These are phyloP conservation scores for Vitis amurensis DNA, from an alignment of 164 flowering plant species.

Conservation along the genomic window DNA sequence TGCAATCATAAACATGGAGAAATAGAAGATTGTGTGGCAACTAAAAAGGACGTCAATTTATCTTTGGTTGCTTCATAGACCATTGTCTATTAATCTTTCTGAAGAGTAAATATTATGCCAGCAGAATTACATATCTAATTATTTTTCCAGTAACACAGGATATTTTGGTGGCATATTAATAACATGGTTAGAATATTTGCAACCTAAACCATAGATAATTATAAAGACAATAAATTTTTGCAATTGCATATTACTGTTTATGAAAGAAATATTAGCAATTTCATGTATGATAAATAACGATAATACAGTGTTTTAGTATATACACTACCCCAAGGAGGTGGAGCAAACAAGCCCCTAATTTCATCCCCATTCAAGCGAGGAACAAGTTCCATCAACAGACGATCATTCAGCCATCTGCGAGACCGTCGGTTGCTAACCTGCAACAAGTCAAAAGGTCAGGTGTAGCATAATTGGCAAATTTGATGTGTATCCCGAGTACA, in stretches of 20 bases:
- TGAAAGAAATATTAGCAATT: too few species aligned
- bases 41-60: not conserved
- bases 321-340: constrained; percentile 93
- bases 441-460: constrained; percentile 10
- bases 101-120: not conserved
- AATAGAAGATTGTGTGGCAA: not conserved
- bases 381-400: constrained; percentile 89
- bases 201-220: not conserved
- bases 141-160: not conserved
- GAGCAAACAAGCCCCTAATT: constrained; percentile 94
- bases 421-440: constrained; percentile 89
- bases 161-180: not conserved
- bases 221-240: not conserved
- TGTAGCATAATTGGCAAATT: not conserved
- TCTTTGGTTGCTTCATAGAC: not conserved
- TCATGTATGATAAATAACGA: not conserved
- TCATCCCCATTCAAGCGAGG: constrained; percentile 87
- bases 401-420: constrained; percentile 91
- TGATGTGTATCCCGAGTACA: not conserved
- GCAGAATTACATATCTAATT: too few species aligned
- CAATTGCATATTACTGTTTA: not conserved
- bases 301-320: not conserved
- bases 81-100: not conserved
- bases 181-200: not conserved
- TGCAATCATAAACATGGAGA: not conserved